Conservation (phyloP, 192 early-diverging fungal species). For the Gryganskiella cystojenkinii region DNA sequence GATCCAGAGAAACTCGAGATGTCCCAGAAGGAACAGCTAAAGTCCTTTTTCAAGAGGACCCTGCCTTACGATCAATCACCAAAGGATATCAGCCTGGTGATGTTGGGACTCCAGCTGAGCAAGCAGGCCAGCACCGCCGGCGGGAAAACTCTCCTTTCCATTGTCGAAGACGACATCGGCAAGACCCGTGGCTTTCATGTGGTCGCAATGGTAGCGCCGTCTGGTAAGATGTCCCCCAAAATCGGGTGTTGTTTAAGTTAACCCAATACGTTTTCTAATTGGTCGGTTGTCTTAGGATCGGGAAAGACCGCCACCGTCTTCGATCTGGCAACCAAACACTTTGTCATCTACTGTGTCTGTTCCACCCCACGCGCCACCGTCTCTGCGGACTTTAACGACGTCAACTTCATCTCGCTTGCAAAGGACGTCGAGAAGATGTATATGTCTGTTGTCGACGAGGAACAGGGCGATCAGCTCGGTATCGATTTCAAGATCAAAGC, state of each 20-base stretch:
- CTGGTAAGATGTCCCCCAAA: no score
- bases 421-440: conserved; percentile 15
- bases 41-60: not conserved
- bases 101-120: conserved; percentile 3
- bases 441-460: not conserved
- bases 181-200: not conserved
- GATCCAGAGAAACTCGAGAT: not conserved
- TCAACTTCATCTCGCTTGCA: conserved; percentile 7
- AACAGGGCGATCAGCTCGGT: not conserved
- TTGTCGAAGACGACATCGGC: not conserved
- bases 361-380: not conserved
- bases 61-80: not conserved
- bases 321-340: conserved; percentile 33
- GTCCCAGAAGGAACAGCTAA: not conserved
- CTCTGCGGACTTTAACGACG: conserved; percentile 8
- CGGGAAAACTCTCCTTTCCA: not conserved
- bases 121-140: not conserved
- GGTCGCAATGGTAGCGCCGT: conserved; percentile 26
- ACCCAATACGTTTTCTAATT: no score
- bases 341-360: conserved; percentile 31
- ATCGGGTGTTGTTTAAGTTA: conserved; percentile 8
- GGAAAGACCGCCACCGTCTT: conserved; percentile 34
- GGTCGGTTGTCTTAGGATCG: no score
- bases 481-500: conserved; percentile 3
- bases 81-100: conserved; percentile 4